These are phyloP conservation scores for Coemansia nantahalensis DNA, from an alignment of 192 early-diverging fungal genomes.

Conservation along the genomic window DNA sequence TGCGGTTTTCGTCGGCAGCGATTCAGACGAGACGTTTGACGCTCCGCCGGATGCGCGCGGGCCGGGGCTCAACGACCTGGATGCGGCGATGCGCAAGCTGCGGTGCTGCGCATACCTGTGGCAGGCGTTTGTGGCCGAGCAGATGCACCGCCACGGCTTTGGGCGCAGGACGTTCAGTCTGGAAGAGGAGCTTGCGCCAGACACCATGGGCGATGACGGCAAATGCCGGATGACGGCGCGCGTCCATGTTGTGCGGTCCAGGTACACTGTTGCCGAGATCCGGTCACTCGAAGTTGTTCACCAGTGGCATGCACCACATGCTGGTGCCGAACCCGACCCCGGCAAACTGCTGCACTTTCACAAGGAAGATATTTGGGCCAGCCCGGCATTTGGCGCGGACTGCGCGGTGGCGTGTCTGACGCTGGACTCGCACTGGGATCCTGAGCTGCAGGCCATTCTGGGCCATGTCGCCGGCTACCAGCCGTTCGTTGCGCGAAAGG, in stretches of 20 bases:
- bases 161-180: conserved; percentile 63
- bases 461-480: conserved; percentile 68
- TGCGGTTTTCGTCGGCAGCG: conserved; percentile 56
- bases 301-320: conserved; percentile 50
- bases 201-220: conserved; percentile 48
- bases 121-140: conserved; percentile 72
- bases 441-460: conserved; percentile 41
- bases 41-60: conserved; percentile 54
- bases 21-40: conserved; percentile 59
- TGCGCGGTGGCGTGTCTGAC: conserved; percentile 56
- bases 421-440: conserved; percentile 59
- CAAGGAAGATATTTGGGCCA: conserved; percentile 42
- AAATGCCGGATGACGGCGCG: conserved; percentile 49
- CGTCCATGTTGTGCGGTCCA: conserved; percentile 54
- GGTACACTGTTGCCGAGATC: conserved; percentile 53
- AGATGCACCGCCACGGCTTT: conserved; percentile 65
- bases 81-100: conserved; percentile 55
- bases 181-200: conserved; percentile 53
- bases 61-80: conserved; percentile 43
- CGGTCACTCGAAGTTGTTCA: conserved; percentile 56
- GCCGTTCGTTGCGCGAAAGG: conserved; percentile 20
- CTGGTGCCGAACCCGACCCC: conserved; percentile 9
- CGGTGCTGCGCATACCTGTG: conserved; percentile 64
- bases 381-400: conserved; percentile 23
- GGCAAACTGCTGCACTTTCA: conserved; percentile 48